Evolutionary conservation across 345 rosid genomes (phyloP), one percentile per base, ranked within the genome.

Genomic region (Populus alba): DNA sequence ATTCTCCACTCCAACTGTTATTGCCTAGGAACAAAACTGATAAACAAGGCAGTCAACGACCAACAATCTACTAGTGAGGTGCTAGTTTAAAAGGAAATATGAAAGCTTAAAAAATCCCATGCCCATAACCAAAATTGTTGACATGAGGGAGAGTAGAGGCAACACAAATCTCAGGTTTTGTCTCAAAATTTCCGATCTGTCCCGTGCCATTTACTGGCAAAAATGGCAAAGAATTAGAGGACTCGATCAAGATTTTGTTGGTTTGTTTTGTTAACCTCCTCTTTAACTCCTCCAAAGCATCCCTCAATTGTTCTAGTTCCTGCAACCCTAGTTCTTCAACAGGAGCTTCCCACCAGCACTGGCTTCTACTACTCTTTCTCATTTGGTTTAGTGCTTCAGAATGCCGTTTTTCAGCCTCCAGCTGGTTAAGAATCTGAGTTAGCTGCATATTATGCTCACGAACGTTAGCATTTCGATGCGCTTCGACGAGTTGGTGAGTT

Each of bases 321-420:
- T 16, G 20, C 45, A 67, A 33, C 2, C 67, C 70, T 25, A 81
- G 70, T 45, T 76, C 77, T 13, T 72, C 74, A 55, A 76, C 13
- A 7, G 80, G 77, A 27, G 68, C 31, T 72, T 81, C 80, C 83
- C 83, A 81, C 83, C 83, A 76, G 18, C 62, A 69, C 15, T 59
- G 75, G 5, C 39, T 37, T 53, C 66, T 39, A 1, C 79, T 41
- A 18, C 39, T 41, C 71, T 75, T 65, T 61, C 67, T 75, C 25
- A 75, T 63, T 15, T 71, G 53, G 11, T 47, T 25, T 2, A 80
- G 76, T n/a, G 45, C 43, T 61, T 80, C 79, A 20, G 71, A 75
- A n/a, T 13, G 68, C 49, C 71, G 38, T 63, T 35, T 80, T 39
- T 80, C 79, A 2, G 39, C 41, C 51, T 80, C 75, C 43, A 80